Evolutionary conservation across 129 eudicot species (phyloP), one percentile per base, ranked within the genome.

Genomic region (Ambrosia artemisiifolia): DNA sequence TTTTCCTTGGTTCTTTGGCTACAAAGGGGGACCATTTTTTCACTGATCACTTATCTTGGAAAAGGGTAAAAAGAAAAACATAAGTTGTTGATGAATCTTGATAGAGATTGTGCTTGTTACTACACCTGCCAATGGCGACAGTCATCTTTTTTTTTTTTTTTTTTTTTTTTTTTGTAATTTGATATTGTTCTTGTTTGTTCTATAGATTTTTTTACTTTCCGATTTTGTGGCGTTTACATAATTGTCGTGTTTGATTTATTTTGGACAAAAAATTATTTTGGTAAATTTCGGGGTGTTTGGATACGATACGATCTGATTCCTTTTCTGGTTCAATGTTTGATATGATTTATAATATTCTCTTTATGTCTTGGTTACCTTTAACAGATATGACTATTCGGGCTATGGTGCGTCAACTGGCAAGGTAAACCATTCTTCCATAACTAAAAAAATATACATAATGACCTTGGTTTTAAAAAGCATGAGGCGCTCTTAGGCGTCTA

Each of bases 351-450:
- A 64, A 63, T 51, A 17, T 16, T 72, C 51, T 49, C 6, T 57
- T 44, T 14, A 24, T 11, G 17, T 62, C 24, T 74, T 46, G 75
- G 47, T 72, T 75, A 63, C 44, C 36, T 19, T 73, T 1, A 59
- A 89, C 84, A 88, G 97, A 75, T 92, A 92, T 59, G 96, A 92
- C 69, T 92, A 92, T 76, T 88, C 97, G 11, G 97, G 94, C 40
- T 92, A 92, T 53, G 97, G 96, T 42, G 94, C 96, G 12, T 88
- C 97, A 76, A 88, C 88, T 24, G 97, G 96, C 54, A 92, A 81
- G 96, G 96, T 92, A 85, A 77, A 63, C 50, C 24, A 1, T 34
- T 76, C 42, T 17, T 51, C 3, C 18, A 1, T 17, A 17, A 51
- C 59, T 3, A 7, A 17, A 16, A 17, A 4, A 17, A 4, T 20